Base-by-base conservation (phyloP, 148 eudicot species). In the Rhododendron kiyosumense region DNA sequence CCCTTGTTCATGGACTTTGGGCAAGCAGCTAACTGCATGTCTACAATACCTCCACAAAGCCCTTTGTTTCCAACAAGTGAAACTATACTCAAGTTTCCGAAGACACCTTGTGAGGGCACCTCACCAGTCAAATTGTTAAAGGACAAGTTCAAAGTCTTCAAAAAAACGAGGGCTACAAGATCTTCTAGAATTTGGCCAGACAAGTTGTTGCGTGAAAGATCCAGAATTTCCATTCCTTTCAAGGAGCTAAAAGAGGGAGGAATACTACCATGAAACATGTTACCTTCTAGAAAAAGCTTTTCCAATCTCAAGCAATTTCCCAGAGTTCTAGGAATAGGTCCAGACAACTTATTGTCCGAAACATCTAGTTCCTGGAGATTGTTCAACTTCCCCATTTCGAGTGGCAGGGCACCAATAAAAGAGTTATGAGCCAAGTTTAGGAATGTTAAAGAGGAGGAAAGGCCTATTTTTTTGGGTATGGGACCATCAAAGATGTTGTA, bases 261-360 rank as follows among this genome's bases (percentile, higher is more conserved):
- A 63, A 83, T 43, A 15, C 34, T 41, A 20, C 78, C 76, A 22
- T 10, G 77, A 67, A 65, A 83, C 18, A 26, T 28, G 54, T 83
- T 83, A 83, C 85, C 51, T 4, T 32, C 15, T 61, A 82, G 74
- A 63, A 0, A 52, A 26, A 83, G 85, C 32, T 3, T 14, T 13
- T 83, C 78, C 34, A 83, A 36, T 36, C 18, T 82, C 49, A 82
- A 61, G 45, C 74, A 82, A 18, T 61, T 82, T 57, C 84, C 74
- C 8, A 69, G 24, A 9, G 78, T 67, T 32, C 36, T 38, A 83
- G 36, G 36, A 34, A 34, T 34, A 34, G 1, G 36, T 34, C 36
- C 36, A 1, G 36, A 34, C 36, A 34, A 34, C 36, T 34, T 34
- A 1, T 34, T 34, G 36, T 34, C 36, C 2, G 36, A 34, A 34